phyloP scores from a whole-genome alignment of 2,329 filamentous ascomycete species.

The Orbilia quercus region DNA sequence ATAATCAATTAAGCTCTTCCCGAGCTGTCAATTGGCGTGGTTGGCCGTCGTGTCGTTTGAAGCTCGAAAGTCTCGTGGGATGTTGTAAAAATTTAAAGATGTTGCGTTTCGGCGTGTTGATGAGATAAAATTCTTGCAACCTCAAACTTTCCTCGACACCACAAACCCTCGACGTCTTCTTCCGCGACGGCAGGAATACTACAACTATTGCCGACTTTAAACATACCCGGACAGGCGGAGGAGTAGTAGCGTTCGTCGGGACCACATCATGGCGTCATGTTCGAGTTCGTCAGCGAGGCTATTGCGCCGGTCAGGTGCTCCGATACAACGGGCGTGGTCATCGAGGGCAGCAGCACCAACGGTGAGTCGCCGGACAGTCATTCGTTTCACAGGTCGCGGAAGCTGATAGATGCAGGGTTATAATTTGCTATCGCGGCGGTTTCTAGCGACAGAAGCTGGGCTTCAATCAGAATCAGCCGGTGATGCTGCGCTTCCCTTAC shows the following conservation, averaged over 20 bases:
- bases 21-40: constrained; percentile 13
- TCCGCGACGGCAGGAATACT: constrained; percentile 5
- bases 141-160: constrained; percentile 14
- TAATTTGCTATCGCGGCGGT: constrained; percentile 42
- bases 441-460: constrained; percentile 46
- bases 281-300: constrained; percentile 52
- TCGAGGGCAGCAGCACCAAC: constrained; percentile 23
- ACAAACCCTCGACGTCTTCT: constrained; percentile 8
- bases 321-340: constrained; percentile 37
- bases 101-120: constrained; percentile 52
- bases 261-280: constrained; percentile 38
- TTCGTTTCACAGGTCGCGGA: not conserved
- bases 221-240: constrained; percentile 14
- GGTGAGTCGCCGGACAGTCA: not conserved
- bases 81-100: constrained; percentile 38
- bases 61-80: not conserved
- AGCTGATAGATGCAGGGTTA: constrained; percentile 31
- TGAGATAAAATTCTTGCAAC: constrained; percentile 40
- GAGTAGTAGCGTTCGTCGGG: constrained; percentile 4
- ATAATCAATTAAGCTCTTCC: not conserved
- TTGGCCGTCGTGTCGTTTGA: constrained; percentile 9
- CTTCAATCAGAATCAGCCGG: constrained; percentile 22
- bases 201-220: constrained; percentile 1
- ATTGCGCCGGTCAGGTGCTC: constrained; percentile 42
- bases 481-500: no score